Evolutionary conservation across 805 yeast genomes (phyloP), one percentile per base, ranked within the genome.

Genomic region (Brettanomyces nanus): DNA sequence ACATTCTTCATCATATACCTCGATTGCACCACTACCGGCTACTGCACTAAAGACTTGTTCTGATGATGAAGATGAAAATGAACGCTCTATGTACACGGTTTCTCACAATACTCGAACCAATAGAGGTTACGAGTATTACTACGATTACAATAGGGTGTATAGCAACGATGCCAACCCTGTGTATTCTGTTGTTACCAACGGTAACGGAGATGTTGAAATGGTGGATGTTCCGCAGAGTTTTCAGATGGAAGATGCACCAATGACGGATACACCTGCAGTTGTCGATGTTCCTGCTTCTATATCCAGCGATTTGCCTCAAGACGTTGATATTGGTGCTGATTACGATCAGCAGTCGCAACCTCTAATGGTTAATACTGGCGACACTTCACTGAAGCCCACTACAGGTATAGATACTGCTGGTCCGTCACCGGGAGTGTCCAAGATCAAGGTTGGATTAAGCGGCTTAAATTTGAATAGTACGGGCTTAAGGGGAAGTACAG

Each of bases 11-110:
- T n/a, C n/a, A n/a, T 20, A 42, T 44, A 71, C 73, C 31, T 82
- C 85, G 9, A 87, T 89, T 45, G 86, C 85, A 27, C 66, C 77
- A 31, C 62, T 90, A 37, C 97, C 97, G 3, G 79, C 96, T 2
- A 87, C 97, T 0, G 77, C 85, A 0, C 70, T 90, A 39, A 87
- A 89, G 54, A 85, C 85, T 6, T 75, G 83, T 4, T 65, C 72
- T 6, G 78, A 73, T 37, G 79, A 73, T 41, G 75, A 71, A 38
- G 77, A 78, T 44, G 81, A 77, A 41, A 80, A 73, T 33, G 80
- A 74, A 40, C 14, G 28, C n/a, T 26, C 34, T n/a, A 66, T 41
- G 35, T 51, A 79, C 53, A 73, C 79, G 1, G 70, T 80, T 35
- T 77, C 86, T 2, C 92, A 83, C 59, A 80, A 82, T 52, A 79